Evolutionary conservation across 805 yeast species (phyloP).

Genomic region (Ogataea salicorniae): DNA sequence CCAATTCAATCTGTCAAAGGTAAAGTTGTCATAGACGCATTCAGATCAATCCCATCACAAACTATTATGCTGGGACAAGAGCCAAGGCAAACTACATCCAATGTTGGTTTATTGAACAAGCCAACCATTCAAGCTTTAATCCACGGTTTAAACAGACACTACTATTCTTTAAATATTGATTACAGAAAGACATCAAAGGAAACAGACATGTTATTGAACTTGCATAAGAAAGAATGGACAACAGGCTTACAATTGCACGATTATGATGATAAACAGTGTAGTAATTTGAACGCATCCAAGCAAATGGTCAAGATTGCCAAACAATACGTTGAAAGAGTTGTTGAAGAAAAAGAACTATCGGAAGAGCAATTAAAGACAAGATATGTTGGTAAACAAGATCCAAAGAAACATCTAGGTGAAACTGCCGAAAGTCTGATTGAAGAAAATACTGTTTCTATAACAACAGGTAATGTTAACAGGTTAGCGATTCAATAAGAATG

Average conservation of each 20-base stretch:
- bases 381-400: constrained; percentile 97
- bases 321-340: constrained; percentile 82
- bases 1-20: constrained; percentile 99
- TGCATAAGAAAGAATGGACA: constrained; percentile 96
- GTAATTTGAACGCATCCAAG: constrained; percentile 66
- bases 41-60: constrained; percentile 85
- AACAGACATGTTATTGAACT: constrained; percentile 86
- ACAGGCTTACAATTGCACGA: constrained; percentile 78
- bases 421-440: constrained; percentile 84
- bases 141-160: constrained; percentile 95
- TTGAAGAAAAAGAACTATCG: constrained; percentile 83
- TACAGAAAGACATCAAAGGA: constrained; percentile 90
- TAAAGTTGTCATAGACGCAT: constrained; percentile 97
- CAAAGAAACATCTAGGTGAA: constrained; percentile 92
- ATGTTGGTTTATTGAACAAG: constrained; percentile 90
- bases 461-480: constrained; percentile 86
- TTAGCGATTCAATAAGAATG: constrained; percentile 67
- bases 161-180: constrained; percentile 91
- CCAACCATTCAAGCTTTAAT: constrained; percentile 96
- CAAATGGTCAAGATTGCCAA: constrained; percentile 86
- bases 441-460: constrained; percentile 80
- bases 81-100: constrained; percentile 96
- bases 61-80: constrained; percentile 93
- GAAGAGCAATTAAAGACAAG: constrained; percentile 91
- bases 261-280: constrained; percentile 70